Evolutionary conservation across 1,284 basidiomycete genomes (phyloP).

Genomic region (Cerioporus squamosus): DNA sequence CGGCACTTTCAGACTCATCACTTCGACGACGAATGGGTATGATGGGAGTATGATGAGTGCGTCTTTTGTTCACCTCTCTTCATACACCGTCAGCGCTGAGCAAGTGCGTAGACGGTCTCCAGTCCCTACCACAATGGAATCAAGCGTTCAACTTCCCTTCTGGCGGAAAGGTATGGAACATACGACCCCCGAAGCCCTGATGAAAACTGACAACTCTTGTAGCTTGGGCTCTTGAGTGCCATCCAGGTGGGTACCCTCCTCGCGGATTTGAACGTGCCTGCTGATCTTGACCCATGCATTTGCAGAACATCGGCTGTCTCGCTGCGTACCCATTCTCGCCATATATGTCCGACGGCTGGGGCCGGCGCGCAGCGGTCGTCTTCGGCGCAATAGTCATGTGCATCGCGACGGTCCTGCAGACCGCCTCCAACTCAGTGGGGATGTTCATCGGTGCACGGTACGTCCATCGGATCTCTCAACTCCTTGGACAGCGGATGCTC

Average conservation of each 20-base stretch:
- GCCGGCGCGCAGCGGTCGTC: slow-evolving; percentile 64
- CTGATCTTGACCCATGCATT: not conserved
- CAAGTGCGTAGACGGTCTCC: slow-evolving; percentile 54
- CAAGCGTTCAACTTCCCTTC: slow-evolving; percentile 58
- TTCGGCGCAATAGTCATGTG: slow-evolving; percentile 67
- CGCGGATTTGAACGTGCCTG: not conserved
- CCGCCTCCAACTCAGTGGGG: slow-evolving; percentile 71
- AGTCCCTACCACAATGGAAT: slow-evolving; percentile 65
- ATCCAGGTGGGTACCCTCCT: slow-evolving; percentile 55
- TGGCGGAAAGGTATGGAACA: slow-evolving; percentile 42
- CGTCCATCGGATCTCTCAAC: slow-evolving; percentile 13
- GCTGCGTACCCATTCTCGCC: slow-evolving; percentile 71
- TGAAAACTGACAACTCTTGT: too few relatives aligned
- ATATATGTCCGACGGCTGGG: slow-evolving; percentile 68
- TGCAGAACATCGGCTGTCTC: slow-evolving; percentile 66
- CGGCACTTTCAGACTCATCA: slow-evolving; percentile 55
- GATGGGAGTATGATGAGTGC: slow-evolving; percentile 74
- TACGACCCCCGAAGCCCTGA: too few relatives aligned
- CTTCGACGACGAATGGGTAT: slow-evolving; percentile 75
- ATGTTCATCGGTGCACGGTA: slow-evolving; percentile 84
- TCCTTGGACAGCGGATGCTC: not conserved
- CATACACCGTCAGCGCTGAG: not conserved
- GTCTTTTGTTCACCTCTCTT: not conserved
- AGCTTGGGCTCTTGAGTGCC: slow-evolving; percentile 73
- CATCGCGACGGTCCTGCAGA: slow-evolving; percentile 68